Conservation (phyloP, 257 asterid genomes). For the Solanum ossicruentum region DNA sequence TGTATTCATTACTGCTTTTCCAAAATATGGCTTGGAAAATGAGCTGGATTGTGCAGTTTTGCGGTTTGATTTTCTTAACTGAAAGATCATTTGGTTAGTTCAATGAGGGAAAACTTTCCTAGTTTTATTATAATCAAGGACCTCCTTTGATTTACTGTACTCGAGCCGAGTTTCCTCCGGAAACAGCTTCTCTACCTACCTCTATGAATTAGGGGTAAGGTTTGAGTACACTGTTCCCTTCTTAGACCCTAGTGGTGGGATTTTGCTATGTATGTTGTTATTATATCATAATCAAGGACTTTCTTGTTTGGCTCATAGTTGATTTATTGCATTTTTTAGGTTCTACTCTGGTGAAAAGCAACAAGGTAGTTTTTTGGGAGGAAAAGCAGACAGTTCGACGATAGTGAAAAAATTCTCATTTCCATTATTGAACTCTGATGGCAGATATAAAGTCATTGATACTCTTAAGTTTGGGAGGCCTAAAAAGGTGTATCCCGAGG, state of each 20-base stretch:
- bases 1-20: neutral
- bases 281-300: neutral
- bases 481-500: slow-evolving; percentile 49
- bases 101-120: neutral
- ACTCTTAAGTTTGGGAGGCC: slow-evolving; percentile 44
- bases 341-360: slow-evolving; percentile 66
- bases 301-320: slow-evolving; percentile 14
- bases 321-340: slow-evolving; percentile 29
- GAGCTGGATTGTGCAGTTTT: neutral
- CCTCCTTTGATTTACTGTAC: neutral
- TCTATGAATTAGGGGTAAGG: neutral
- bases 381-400: slow-evolving; percentile 24
- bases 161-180: neutral
- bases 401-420: slow-evolving; percentile 25
- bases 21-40: neutral
- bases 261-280: neutral
- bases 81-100: neutral
- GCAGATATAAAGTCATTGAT: slow-evolving; percentile 28
- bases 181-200: neutral
- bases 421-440: slow-evolving; percentile 25
- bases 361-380: slow-evolving; percentile 39
- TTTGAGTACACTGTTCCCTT: neutral
- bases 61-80: neutral
- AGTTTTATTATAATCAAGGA: neutral
- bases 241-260: neutral